These are phyloP conservation scores for Arabidopsis lyrata DNA, from an alignment of 441 rosid species.

Conservation along the genomic window DNA sequence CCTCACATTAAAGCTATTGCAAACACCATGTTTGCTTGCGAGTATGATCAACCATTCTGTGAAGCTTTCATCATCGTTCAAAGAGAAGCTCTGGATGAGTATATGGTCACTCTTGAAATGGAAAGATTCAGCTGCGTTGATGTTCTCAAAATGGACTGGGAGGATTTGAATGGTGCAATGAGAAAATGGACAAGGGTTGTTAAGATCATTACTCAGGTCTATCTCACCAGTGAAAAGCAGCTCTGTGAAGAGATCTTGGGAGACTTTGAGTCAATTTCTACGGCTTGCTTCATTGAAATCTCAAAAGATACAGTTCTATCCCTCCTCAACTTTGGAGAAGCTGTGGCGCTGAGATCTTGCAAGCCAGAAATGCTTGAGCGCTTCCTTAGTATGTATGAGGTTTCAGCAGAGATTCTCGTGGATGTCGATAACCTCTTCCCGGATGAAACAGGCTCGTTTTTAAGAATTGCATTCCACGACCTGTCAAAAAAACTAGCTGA, in stretches of 20 bases:
- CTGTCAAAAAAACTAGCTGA: conserved; percentile 56
- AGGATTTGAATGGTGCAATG: conserved; percentile 55
- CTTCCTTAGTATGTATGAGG: conserved; percentile 77
- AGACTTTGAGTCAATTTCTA: conserved; percentile 48
- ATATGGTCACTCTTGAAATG: conserved; percentile 52
- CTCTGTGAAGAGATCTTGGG: conserved; percentile 70
- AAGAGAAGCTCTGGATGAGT: conserved; percentile 65
- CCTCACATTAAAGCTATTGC: conserved; percentile 73
- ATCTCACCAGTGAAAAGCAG: conserved; percentile 65
- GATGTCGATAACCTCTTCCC: conserved; percentile 59
- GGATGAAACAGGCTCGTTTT: conserved; percentile 58
- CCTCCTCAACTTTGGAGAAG: conserved; percentile 80
- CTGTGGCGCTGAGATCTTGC: conserved; percentile 59
- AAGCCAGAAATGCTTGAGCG: conserved; percentile 70
- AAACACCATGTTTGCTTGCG: conserved; percentile 66
- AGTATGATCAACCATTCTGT: conserved; percentile 57
- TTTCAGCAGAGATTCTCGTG: conserved; percentile 56
- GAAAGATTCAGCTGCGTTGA: conserved; percentile 68
- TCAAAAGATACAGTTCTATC: conserved; percentile 56
- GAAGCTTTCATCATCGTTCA: conserved; percentile 56
- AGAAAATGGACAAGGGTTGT: conserved; percentile 71
- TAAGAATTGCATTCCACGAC: conserved; percentile 63
- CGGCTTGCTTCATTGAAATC: conserved; percentile 68
- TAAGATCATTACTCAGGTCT: conserved; percentile 57
- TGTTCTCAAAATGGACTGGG: conserved; percentile 69